Percentiles rank a stretch among this genome's conserved stretches.
phyloP scores from a whole-genome alignment of 257 asterid species.

The Knoxia roxburghii region DNA sequence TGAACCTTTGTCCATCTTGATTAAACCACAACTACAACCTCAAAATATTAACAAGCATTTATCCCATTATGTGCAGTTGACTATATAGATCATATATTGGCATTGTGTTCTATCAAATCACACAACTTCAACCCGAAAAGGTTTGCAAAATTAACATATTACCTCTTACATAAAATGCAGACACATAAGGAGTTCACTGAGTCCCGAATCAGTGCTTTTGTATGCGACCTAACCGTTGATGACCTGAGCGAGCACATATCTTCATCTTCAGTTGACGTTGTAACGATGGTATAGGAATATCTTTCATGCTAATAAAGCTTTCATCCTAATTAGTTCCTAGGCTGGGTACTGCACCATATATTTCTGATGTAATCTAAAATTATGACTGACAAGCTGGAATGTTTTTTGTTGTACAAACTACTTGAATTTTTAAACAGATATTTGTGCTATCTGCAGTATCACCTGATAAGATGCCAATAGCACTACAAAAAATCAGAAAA shows the following conservation, averaged over 20 bases:
- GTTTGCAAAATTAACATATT: background rate
- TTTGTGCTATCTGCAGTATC: constrained; percentile 98
- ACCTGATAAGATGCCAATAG: constrained; percentile 83
- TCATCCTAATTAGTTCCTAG: background rate
- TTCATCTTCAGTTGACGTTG: constrained; percentile 84
- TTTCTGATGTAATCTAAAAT: background rate
- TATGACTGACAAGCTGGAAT: constrained; percentile 12
- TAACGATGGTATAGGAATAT: constrained; percentile 67
- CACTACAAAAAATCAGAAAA: constrained; percentile 66
- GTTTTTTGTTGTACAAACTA: constrained; percentile 17
- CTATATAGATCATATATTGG: no score
- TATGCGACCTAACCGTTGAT: constrained; percentile 74
- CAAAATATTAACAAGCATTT: no score
- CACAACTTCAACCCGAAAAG: background rate
- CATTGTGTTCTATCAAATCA: no score
- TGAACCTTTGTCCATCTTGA: background rate
- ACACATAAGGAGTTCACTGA: constrained; percentile 75
- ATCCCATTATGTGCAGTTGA: no score
- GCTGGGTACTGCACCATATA: background rate
- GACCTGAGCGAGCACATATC: constrained; percentile 62
- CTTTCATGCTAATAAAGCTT: constrained; percentile 6
- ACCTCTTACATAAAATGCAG: constrained; percentile 33
- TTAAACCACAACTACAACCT: no score
- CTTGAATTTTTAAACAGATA: constrained; percentile 76
- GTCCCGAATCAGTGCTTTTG: constrained; percentile 71